Base-by-base conservation (phyloP, 179 eudicot genomes). In the Beta corolliflora region DNA sequence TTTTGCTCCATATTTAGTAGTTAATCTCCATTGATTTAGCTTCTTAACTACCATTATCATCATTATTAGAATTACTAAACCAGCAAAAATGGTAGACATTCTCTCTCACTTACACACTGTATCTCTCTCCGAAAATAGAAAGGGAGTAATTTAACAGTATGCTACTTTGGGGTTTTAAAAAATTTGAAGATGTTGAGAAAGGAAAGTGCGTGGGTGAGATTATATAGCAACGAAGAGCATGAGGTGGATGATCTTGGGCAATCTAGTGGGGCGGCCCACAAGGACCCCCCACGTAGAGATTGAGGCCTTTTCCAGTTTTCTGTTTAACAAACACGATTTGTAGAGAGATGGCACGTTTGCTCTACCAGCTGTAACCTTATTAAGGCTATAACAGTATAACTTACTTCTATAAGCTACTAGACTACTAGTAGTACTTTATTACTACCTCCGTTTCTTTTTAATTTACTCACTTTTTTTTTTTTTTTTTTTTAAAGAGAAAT, bases 1-100 rank as follows among this genome's bases (percentile, higher is more conserved):
- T 67, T 83, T 81, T 21, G 80, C 84, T 50, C 84, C 80, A 79
- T 44, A 41, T 73, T 58, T 76, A 10, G 18, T 15, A 8, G 53
- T 31, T 23, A 76, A n/a, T 19, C 63, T 80, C 74, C 76, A 82
- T 54, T 75, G 79, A 29, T 66, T 60, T 15, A 84, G 68, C 72
- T 44, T 77, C 9, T 58, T 84, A 1, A 67, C 10, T 11, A 81
- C 41, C 63, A 78, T 18, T 9, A 84, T 25, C 0, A n/a, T 25
- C 50, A 70, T 60, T 76, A 15, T 10, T 5, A 70, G 1, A 18
- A 69, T 68, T 36, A 69, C 3, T 13, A 54, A 8, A 16, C 48
- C 19, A 7, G 52, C 29, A 48, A 69, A 46, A 55, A 81, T 19
- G 29, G 36, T 77, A 46, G 53, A 59, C 84, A 84, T 81, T 76